phyloP scores from a whole-genome alignment of 306 rosid species.

The Acacia confusa region DNA sequence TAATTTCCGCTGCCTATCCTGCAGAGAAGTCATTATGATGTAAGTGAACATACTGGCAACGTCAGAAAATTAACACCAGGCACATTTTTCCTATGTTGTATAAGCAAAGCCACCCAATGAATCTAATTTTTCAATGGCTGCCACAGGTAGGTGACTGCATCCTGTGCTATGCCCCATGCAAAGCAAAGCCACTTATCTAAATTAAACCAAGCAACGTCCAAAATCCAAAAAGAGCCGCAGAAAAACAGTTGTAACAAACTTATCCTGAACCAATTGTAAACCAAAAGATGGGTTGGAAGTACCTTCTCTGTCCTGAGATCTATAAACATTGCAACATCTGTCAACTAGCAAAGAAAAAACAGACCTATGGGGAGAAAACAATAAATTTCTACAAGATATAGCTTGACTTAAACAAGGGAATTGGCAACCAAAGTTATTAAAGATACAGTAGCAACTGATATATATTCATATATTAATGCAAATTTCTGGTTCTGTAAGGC shows the following conservation, averaged over 20 bases:
- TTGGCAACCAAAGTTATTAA: not conserved
- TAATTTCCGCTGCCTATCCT: constrained; percentile 82
- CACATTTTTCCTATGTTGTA: not conserved
- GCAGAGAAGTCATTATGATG: constrained; percentile 25
- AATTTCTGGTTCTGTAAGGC: not conserved
- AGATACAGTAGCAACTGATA: not conserved
- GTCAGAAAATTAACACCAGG: not conserved
- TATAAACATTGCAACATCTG: not conserved
- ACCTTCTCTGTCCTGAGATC: not conserved
- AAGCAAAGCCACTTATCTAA: not conserved
- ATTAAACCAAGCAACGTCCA: not conserved
- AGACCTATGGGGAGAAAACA: not conserved
- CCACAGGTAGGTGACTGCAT: not conserved
- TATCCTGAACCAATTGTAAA: not conserved
- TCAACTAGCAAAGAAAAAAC: not conserved
- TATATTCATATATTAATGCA: not conserved
- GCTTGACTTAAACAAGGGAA: not conserved
- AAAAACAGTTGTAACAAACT: not conserved
- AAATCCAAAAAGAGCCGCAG: not conserved
- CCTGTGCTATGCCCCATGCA: not conserved
- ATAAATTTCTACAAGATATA: not conserved
- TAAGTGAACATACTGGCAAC: not conserved
- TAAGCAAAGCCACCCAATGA: not conserved
- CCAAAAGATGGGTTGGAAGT: not conserved
- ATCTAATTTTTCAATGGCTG: not conserved